Evolutionary conservation across 1,284 basidiomycete species (phyloP), one percentile per base, ranked within the genome.

Genomic region (Austroboletus olivaceoglutinosus): DNA sequence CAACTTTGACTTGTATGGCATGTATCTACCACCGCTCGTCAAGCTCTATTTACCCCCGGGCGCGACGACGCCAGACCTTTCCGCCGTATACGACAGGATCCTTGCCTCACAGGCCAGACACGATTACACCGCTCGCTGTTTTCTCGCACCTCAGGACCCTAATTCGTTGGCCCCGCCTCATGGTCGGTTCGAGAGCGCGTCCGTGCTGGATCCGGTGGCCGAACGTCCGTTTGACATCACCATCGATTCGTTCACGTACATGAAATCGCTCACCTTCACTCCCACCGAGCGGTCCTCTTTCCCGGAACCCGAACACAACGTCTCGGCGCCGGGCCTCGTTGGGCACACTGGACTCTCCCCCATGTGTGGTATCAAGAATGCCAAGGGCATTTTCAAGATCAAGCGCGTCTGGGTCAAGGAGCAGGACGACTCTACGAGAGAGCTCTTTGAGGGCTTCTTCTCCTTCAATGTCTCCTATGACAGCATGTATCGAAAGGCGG

Each of bases 1-100:
- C 4, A 74, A 70, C 45, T 74, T 75, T 43, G 73, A 74, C 60
- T 43, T 74, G 21, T 74, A 75, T 47, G 60, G 58, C 30, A 75
- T 70, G 65, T 59, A 63, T 37, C 57, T 75, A 12, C 63, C 70
- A 3, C 69, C 68, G 51, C 65, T 74, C 30, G 49, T 51, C 52
- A 63, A 62, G 23, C 60, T 64, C 34, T 73, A 65, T 57, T 48
- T 65, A n/a, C 65, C 70, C 1, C 31, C 42, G 2, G 67, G 62
- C n/a, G 58, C 55, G 7, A 58, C 56, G 16, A 39, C 51, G 8
- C 69, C 68, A 6, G 48, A 66, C 37, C 65, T 66, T 21, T 60
- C 65, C n/a, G 63, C 60, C 1, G 58, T 75, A 12, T 67, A 73
- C 43, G 55, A 71, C 31, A 65, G 56, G 5, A 70, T 73, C 37